Evolutionary conservation across 495 filamentous ascomycete species (phyloP).

Genomic region (Lasiosphaeria hispida): DNA sequence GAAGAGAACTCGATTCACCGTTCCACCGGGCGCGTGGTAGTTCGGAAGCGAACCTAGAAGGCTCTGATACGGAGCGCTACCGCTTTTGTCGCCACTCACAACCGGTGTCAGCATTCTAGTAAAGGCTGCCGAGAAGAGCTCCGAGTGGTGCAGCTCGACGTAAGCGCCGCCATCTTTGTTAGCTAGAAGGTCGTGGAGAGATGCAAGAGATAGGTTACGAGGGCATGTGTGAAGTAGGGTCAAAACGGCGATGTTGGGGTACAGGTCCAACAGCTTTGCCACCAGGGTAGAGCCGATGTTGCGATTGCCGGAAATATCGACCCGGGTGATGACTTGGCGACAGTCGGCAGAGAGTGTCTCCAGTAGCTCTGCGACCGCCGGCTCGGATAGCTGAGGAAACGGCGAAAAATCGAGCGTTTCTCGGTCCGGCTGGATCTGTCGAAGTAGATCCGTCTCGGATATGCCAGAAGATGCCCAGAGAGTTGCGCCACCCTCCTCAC

Average conservation of each 20-base stretch:
- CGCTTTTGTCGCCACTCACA: too few species aligned
- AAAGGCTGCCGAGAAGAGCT: conserved; percentile 5
- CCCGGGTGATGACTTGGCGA: conserved; percentile 2
- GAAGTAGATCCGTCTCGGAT: too few species aligned
- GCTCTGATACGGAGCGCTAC: too few species aligned
- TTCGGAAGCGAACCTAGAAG: conserved; percentile 3
- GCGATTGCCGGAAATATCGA: background rate
- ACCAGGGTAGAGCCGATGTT: background rate
- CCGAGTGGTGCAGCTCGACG: background rate
- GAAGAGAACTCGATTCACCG: background rate
- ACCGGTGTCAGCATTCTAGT: too few species aligned
- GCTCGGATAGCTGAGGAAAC: background rate
- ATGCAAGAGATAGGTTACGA: background rate
- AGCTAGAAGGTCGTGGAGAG: background rate
- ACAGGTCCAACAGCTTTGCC: background rate
- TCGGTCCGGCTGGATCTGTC: too few species aligned
- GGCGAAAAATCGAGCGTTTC: background rate
- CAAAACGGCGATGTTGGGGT: background rate
- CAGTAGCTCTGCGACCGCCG: background rate
- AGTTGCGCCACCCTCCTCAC: too few species aligned
- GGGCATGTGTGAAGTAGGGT: background rate
- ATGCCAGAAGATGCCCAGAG: too few species aligned
- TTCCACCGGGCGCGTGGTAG: conserved; percentile 2
- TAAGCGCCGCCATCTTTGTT: background rate
- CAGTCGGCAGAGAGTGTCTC: background rate